Evolutionary conservation across 176 grass and related monocot species (phyloP).

Genomic region (Alopecurus myosuroides): DNA sequence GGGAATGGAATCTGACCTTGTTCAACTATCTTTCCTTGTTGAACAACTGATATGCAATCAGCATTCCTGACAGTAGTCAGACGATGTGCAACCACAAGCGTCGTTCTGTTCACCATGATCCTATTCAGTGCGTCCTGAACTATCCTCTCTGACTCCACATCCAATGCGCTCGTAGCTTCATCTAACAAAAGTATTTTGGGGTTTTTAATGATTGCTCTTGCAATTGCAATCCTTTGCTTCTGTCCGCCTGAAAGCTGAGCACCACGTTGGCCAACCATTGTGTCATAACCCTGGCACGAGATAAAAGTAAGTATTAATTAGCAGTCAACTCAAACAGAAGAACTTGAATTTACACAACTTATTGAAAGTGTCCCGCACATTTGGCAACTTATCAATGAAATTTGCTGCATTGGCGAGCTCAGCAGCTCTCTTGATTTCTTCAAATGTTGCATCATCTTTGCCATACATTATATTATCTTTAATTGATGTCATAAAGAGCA

Average conservation of each 20-base stretch:
- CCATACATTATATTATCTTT: slow-evolving; percentile 86
- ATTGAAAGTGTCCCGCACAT: slow-evolving; percentile 38
- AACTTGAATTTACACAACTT: neutral
- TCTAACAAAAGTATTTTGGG: slow-evolving; percentile 83
- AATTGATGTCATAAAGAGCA: slow-evolving; percentile 81
- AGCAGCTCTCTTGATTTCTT: slow-evolving; percentile 69
- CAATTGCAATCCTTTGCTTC: slow-evolving; percentile 87
- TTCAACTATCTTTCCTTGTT: slow-evolving; percentile 79
- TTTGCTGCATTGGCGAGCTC: slow-evolving; percentile 86
- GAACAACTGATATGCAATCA: slow-evolving; percentile 73
- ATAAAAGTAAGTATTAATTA: slow-evolving; percentile 34
- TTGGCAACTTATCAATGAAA: slow-evolving; percentile 81
- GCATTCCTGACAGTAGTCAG: slow-evolving; percentile 79
- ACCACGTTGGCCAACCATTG: slow-evolving; percentile 85
- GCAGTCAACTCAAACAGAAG: neutral
- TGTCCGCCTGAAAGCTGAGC: slow-evolving; percentile 83
- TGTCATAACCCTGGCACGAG: slow-evolving; percentile 63
- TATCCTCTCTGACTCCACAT: slow-evolving; percentile 75
- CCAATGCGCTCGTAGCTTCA: slow-evolving; percentile 89
- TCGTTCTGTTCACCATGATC: slow-evolving; percentile 80
- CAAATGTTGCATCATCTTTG: slow-evolving; percentile 70
- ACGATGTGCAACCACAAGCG: slow-evolving; percentile 78
- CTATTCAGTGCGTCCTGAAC: slow-evolving; percentile 87
- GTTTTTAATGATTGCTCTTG: slow-evolving; percentile 81
- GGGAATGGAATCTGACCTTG: slow-evolving; percentile 51